phyloP scores from a whole-genome alignment of 148 eudicot genomes.

The Pouteria glomerata region DNA sequence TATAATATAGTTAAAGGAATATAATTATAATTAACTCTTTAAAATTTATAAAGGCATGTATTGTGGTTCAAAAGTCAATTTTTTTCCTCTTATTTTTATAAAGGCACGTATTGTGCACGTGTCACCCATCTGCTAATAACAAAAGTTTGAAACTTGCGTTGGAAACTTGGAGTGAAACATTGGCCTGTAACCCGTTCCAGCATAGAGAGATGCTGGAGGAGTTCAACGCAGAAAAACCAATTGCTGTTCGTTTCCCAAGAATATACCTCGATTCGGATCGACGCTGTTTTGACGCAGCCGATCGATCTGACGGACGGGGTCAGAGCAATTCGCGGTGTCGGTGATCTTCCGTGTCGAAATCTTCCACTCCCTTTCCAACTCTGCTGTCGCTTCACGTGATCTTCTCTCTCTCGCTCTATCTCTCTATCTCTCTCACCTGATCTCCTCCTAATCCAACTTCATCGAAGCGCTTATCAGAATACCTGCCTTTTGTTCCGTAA shows the following conservation, averaged over 20 bases:
- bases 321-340: not conserved
- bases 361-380: not conserved
- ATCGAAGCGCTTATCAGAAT: not conserved
- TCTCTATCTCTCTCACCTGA: too few species aligned
- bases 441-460: not conserved
- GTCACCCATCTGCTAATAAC: not conserved
- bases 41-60: too few species aligned
- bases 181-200: too few species aligned
- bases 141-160: not conserved
- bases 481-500: not conserved
- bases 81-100: too few species aligned
- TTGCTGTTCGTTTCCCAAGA: not conserved
- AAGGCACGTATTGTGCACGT: too few species aligned
- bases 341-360: not conserved
- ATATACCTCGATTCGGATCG: slow-evolving; percentile 2
- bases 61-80: too few species aligned
- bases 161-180: not conserved
- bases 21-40: too few species aligned
- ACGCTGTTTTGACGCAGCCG: not conserved
- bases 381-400: not conserved
- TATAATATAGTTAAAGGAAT: too few species aligned
- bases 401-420: too few species aligned
- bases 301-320: not conserved
- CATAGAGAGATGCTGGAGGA: not conserved
- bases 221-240: not conserved